Conservation (phyloP, 306 rosid genomes). For the Malus domestica region DNA sequence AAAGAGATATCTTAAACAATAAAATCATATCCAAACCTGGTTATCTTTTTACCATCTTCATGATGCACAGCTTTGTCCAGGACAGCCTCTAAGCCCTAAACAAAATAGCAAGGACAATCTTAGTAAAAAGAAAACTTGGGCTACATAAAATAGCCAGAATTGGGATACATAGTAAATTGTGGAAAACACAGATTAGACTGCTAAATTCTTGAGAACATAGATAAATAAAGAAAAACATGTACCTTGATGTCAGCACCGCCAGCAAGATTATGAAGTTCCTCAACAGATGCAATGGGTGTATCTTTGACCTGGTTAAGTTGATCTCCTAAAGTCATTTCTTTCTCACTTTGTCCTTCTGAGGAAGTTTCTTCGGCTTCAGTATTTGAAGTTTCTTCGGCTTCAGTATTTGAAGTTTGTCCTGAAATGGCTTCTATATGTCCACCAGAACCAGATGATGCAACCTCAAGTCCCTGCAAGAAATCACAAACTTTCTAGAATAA, state of each 20-base stretch:
- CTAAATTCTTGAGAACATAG: background rate
- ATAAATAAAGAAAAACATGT: constrained; percentile 13
- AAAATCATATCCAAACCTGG: constrained; percentile 51
- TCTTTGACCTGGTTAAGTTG: constrained; percentile 74
- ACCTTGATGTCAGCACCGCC: constrained; percentile 99
- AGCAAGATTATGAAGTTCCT: constrained; percentile 95
- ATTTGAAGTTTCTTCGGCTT: constrained; percentile 48
- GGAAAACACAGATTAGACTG: constrained; percentile 4
- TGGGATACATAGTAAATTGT: background rate
- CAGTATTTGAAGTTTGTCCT: constrained; percentile 38
- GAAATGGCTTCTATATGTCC: constrained; percentile 45
- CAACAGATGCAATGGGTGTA: constrained; percentile 69
- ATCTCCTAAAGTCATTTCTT: constrained; percentile 77
- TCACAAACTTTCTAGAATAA: constrained; percentile 8
- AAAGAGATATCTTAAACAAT: constrained; percentile 14
- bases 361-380: constrained; percentile 48
- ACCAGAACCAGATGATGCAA: constrained; percentile 48
- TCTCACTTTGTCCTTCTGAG: constrained; percentile 48
- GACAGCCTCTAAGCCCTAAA: constrained; percentile 93
- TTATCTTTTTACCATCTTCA: constrained; percentile 95
- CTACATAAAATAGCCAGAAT: background rate
- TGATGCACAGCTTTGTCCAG: constrained; percentile 95
- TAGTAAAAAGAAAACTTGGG: background rate
- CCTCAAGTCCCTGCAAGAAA: constrained; percentile 39
- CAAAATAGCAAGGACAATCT: background rate